A percentile compares a stretch with the other conserved stretches of the same genome.
Conservation (phyloP, 139 green algal species). For the Chlamydomonas sp. region DNA sequence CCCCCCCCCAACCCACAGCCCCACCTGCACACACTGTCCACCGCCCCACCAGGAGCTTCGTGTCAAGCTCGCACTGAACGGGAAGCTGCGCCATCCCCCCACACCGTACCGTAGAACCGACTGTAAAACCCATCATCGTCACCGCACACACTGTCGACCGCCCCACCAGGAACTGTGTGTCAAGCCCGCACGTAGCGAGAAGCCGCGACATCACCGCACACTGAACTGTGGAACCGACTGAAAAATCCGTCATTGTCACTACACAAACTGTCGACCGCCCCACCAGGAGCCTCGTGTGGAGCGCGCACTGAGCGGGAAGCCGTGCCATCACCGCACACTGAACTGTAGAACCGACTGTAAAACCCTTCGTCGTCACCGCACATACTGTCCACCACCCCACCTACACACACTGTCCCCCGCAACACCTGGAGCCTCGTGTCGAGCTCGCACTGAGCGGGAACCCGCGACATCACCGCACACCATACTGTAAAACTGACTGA, state of each 20-base stretch:
- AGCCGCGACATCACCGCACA: not conserved
- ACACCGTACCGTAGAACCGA: not conserved
- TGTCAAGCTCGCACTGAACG: too few species aligned
- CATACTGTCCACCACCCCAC: too few species aligned
- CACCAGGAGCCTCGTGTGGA: too few species aligned
- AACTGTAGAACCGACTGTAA: not conserved
- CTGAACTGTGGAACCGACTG: not conserved
- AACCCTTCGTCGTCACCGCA: not conserved
- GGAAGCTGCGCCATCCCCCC: not conserved
- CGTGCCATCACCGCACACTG: not conserved
- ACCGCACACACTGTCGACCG: too few species aligned
- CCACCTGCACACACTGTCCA: constrained; percentile 16
- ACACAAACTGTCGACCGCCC: too few species aligned
- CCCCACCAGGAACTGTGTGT: too few species aligned
- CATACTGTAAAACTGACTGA: not conserved
- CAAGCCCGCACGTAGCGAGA: too few species aligned
- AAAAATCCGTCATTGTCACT: constrained; percentile 28
- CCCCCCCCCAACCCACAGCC: constrained; percentile 15
- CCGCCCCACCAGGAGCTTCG: too few species aligned
- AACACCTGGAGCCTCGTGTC: too few species aligned
- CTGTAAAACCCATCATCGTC: not conserved
- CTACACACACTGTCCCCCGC: too few species aligned
- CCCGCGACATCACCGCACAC: not conserved
- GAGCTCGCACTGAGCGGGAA: too few species aligned
- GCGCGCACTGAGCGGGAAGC: not conserved